A percentile compares a stretch with the other conserved stretches of the same genome.
These are phyloP conservation scores for Mycena amicta DNA, from an alignment of 768 basidiomycete species.

Conservation along the genomic window DNA sequence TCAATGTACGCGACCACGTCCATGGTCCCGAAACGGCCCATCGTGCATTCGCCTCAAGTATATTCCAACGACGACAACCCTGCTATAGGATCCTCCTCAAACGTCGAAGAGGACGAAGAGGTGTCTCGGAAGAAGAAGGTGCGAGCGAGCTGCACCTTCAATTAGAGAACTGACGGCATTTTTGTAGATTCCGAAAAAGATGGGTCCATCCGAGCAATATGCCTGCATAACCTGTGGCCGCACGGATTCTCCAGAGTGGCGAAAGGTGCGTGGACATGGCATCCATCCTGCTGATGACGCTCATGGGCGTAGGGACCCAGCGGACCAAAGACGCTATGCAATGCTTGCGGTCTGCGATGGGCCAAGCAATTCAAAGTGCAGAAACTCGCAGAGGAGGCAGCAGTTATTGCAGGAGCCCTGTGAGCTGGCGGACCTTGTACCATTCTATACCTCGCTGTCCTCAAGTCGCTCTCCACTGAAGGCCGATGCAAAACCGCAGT, in stretches of 20 bases:
- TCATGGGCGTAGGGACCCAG: slow-evolving; percentile 67
- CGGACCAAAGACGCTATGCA: slow-evolving; percentile 97
- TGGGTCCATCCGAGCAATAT: slow-evolving; percentile 61
- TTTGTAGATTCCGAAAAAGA: slow-evolving; percentile 42
- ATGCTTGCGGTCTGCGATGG: slow-evolving; percentile 94
- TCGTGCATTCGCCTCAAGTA: neutral
- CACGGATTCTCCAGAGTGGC: slow-evolving; percentile 97
- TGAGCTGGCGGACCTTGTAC: neutral
- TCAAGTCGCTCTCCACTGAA: neutral
- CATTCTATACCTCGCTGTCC: neutral
- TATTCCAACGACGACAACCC: slow-evolving; percentile 17
- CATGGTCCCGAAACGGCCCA: slow-evolving; percentile 5
- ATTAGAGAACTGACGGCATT: too few relatives aligned
- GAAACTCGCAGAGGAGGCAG: slow-evolving; percentile 31
- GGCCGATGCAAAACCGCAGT: neutral
- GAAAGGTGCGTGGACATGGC: slow-evolving; percentile 58
- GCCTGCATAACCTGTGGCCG: slow-evolving; percentile 93
- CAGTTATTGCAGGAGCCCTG: neutral
- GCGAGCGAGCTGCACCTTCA: too few relatives aligned
- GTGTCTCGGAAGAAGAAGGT: slow-evolving; percentile 20
- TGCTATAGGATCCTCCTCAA: neutral
- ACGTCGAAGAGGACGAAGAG: slow-evolving; percentile 14
- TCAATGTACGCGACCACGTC: slow-evolving; percentile 36
- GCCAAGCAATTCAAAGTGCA: slow-evolving; percentile 58
- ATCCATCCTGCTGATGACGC: slow-evolving; percentile 6